Evolutionary conservation across 2,329 filamentous ascomycete genomes (phyloP).

Genomic region (Neonectria sp.): DNA sequence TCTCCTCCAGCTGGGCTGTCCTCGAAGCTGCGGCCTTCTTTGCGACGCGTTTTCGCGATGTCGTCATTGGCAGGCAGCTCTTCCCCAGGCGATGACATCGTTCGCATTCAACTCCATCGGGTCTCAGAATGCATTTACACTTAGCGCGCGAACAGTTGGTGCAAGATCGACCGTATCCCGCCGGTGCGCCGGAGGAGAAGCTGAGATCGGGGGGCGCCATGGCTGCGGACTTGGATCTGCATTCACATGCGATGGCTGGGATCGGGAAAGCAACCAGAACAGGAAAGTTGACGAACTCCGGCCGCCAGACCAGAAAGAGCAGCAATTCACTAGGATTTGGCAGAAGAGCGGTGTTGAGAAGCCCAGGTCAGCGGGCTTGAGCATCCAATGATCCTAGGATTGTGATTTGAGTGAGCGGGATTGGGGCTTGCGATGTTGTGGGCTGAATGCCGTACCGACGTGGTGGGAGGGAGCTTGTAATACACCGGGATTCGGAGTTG

Average conservation of each 20-base stretch:
- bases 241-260: slow-evolving; percentile 14
- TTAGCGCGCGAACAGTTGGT: slow-evolving; percentile 64
- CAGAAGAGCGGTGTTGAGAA: slow-evolving; percentile 13
- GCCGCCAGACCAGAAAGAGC: slow-evolving; percentile 19
- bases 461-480: background rate
- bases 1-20: slow-evolving; percentile 64
- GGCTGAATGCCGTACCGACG: slow-evolving; percentile 29
- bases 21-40: slow-evolving; percentile 54
- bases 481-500: slow-evolving; percentile 28
- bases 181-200: slow-evolving; percentile 47
- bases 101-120: slow-evolving; percentile 54
- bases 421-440: slow-evolving; percentile 27
- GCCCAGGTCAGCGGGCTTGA: slow-evolving; percentile 15
- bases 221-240: slow-evolving; percentile 8
- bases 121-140: slow-evolving; percentile 63
- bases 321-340: slow-evolving; percentile 24
- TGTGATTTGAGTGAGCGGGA: slow-evolving; percentile 25
- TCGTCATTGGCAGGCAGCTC: slow-evolving; percentile 61
- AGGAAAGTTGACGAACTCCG: slow-evolving; percentile 35
- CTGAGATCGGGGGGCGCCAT: slow-evolving; percentile 44
- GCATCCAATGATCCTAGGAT: slow-evolving; percentile 10
- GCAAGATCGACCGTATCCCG: slow-evolving; percentile 62
- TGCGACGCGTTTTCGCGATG: slow-evolving; percentile 56
- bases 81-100: slow-evolving; percentile 64
- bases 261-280: background rate